Conservation (phyloP, 73 alveolate genomes). For the Paramecium bursaria region DNA sequence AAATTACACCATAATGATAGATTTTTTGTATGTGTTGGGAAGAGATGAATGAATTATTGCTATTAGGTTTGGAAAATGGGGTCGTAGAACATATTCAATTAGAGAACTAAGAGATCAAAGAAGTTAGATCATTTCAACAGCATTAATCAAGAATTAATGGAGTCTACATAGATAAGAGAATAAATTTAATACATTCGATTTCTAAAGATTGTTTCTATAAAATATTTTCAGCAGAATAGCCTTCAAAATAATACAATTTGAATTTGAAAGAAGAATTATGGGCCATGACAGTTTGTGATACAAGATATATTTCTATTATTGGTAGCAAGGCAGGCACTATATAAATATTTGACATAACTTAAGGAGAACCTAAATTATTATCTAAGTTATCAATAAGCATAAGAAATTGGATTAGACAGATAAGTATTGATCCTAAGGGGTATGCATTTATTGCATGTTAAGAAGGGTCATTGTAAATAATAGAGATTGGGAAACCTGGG, state of each 20-base stretch:
- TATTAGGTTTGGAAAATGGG: too few species aligned
- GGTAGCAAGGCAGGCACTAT: slow-evolving; percentile 22
- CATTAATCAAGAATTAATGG: slow-evolving; percentile 39
- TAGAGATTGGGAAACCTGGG: not conserved
- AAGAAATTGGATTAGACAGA: too few species aligned
- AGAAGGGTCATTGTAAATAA: not conserved
- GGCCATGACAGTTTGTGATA: not conserved
- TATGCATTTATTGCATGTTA: slow-evolving; percentile 26
- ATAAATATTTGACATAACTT: not conserved
- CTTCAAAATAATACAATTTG: not conserved
- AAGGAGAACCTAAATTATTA: not conserved
- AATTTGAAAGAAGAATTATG: slow-evolving; percentile 9
- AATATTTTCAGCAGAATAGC: not conserved
- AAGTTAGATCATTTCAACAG: not conserved
- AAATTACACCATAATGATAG: too few species aligned
- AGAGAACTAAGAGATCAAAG: too few species aligned
- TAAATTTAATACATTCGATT: slow-evolving; percentile 13
- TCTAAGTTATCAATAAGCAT: not conserved
- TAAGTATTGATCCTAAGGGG: slow-evolving; percentile 14
- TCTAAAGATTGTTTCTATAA: slow-evolving; percentile 21
- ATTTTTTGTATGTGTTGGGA: too few species aligned
- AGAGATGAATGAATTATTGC: too few species aligned
- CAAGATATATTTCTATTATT: slow-evolving; percentile 6
- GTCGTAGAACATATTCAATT: too few species aligned
- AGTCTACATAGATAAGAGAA: slow-evolving; percentile 14